Evolutionary conservation across 306 rosid genomes (phyloP), one percentile per base, ranked within the genome.

Genomic region (Abrus pulchellus): DNA sequence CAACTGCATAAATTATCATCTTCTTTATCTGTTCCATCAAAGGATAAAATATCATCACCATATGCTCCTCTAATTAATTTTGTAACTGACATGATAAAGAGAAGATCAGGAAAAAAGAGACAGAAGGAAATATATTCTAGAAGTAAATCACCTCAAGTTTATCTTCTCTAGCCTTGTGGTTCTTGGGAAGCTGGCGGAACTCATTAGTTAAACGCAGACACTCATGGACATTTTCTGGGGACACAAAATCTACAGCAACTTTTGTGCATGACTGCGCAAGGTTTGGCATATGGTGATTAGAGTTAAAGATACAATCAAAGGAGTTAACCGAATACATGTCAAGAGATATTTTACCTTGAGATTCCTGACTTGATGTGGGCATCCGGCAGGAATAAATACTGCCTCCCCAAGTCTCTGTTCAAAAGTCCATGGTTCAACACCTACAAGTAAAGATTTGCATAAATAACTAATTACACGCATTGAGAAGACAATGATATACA

Each of bases 311-410:
- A 50, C 45, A 67, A 62, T 27, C 32, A 47, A 68, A 68, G 29
- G 6, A 62, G 73, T 62, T n/a, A 75, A 62, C 59, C 10, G 5
- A 63, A 30, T 5, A n/a, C 1, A 40, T 55, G 54, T 59, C 44
- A 5, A 27, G 68, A 81, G 77, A 54, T 33, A 49, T 30, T 66
- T 82, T 78, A 89, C 97, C 96, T 84, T 89, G 74, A 93, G 96
- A 84, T 93, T 93, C 70, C 97, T 89, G 38, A 93, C 97, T 93
- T 93, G 97, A 70, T 93, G 97, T 0, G 97, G 97, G 80, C 97
- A 93, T 81, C 97, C 97, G 62, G 97, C 97, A 57, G 97, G 96
- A 78, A 93, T 89, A 89, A 93, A 88, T 65, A 93, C 94, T 41
- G 97, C 96, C 77, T 93, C 97, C 64, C 97, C 97, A 60, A 89